phyloP scores from a whole-genome alignment of 1,139 yeast species.

The Insectozyma bohioensis region DNA sequence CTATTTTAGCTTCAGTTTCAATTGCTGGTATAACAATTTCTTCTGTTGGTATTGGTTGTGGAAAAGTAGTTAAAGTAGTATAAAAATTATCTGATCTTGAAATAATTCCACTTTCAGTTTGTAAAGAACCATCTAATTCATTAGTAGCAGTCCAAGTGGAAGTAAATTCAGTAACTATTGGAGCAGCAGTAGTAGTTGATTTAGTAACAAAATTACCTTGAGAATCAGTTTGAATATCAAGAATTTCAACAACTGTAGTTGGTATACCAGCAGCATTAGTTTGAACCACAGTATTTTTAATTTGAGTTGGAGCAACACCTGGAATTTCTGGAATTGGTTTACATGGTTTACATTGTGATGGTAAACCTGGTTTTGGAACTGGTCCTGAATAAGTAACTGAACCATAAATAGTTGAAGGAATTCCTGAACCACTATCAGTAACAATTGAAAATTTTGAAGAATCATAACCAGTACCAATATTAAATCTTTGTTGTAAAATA shows the following conservation, averaged over 20 bases:
- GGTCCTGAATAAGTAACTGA: slow-evolving; percentile 20
- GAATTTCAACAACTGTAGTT: slow-evolving; percentile 12
- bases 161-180: slow-evolving; percentile 11
- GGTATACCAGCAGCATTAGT: slow-evolving; percentile 19
- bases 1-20: slow-evolving; percentile 8
- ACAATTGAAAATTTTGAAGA: slow-evolving; percentile 15
- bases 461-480: slow-evolving; percentile 26
- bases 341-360: slow-evolving; percentile 18
- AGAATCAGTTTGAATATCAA: slow-evolving; percentile 9
- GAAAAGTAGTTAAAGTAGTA: slow-evolving; percentile 7
- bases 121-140: slow-evolving; percentile 10
- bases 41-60: no score
- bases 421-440: slow-evolving; percentile 17
- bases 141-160: slow-evolving; percentile 14
- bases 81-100: slow-evolving; percentile 5
- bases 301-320: slow-evolving; percentile 7
- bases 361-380: slow-evolving; percentile 17
- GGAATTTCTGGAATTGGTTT: slow-evolving; percentile 17
- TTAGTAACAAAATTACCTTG: slow-evolving; percentile 7
- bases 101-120: slow-evolving; percentile 9
- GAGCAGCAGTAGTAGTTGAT: neutral
- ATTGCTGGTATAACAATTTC: slow-evolving; percentile 1
- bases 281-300: slow-evolving; percentile 15
- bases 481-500: slow-evolving; percentile 16
- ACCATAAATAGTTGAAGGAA: slow-evolving; percentile 13